Conservation (phyloP, 164 flowering plant genomes). For the Tetracentron sinense region DNA sequence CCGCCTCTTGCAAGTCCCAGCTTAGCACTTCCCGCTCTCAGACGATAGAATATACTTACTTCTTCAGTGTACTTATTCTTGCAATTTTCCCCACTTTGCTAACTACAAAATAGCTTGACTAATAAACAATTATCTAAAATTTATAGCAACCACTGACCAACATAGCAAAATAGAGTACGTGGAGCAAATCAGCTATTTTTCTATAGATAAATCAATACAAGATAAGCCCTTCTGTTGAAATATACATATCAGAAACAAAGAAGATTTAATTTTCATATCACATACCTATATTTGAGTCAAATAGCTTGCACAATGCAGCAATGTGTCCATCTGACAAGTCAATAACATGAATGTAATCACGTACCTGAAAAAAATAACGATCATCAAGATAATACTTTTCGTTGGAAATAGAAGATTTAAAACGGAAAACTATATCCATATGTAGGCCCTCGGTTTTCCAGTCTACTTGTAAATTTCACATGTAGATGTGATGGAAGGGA, state of each 20-base stretch:
- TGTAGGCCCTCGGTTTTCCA: background rate
- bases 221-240: background rate
- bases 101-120: background rate
- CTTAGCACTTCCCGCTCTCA: background rate
- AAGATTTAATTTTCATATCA: background rate
- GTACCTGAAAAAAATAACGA: slow-evolving; percentile 50
- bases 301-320: slow-evolving; percentile 73
- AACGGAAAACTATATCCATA: background rate
- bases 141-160: background rate
- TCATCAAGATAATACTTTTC: background rate
- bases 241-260: background rate
- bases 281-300: slow-evolving; percentile 61
- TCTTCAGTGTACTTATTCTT: too few species aligned
- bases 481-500: too few species aligned
- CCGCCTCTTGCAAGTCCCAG: background rate
- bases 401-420: background rate
- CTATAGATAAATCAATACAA: background rate
- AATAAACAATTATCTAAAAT: too few species aligned
- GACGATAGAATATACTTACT: background rate
- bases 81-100: background rate
- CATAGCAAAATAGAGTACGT: background rate
- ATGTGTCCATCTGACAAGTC: slow-evolving; percentile 90
- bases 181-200: background rate
- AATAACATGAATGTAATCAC: slow-evolving; percentile 94
- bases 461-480: too few species aligned